These are phyloP conservation scores for Venturia asperata DNA, from an alignment of 2,329 filamentous ascomycete species.

Conservation along the genomic window DNA sequence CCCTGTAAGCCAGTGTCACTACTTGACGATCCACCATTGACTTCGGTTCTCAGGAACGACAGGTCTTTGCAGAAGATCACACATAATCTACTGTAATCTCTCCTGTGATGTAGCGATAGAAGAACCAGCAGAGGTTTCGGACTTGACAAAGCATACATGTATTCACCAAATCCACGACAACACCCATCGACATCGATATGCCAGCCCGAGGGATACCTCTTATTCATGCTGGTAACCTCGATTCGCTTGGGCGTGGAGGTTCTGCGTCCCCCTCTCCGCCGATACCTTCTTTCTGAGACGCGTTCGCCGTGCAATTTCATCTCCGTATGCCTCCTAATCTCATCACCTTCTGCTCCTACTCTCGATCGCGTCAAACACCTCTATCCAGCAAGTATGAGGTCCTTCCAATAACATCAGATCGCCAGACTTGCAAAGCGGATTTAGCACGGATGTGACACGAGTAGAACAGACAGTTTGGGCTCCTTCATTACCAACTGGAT, in stretches of 20 bases:
- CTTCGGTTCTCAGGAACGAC: no score
- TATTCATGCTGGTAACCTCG: background rate
- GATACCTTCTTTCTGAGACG: background rate
- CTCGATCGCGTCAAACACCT: background rate
- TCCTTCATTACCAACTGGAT: background rate
- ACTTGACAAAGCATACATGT: background rate
- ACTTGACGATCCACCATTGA: background rate
- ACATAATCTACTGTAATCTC: background rate
- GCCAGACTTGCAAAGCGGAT: background rate
- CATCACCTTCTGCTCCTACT: background rate
- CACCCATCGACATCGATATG: background rate
- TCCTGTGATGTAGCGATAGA: background rate
- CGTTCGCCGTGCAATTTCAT: background rate
- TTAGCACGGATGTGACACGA: background rate
- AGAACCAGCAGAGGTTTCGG: background rate
- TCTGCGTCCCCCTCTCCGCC: background rate
- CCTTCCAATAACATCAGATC: background rate
- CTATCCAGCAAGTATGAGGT: background rate
- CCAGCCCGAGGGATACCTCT: background rate
- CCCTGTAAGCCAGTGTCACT: background rate
- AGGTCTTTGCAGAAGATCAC: no score
- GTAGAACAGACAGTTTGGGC: background rate
- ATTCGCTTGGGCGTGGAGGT: background rate
- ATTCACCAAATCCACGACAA: background rate
- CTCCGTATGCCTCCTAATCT: background rate